Evolutionary conservation across 1,284 basidiomycete genomes (phyloP).

Genomic region (Quambalaria eucalypti): DNA sequence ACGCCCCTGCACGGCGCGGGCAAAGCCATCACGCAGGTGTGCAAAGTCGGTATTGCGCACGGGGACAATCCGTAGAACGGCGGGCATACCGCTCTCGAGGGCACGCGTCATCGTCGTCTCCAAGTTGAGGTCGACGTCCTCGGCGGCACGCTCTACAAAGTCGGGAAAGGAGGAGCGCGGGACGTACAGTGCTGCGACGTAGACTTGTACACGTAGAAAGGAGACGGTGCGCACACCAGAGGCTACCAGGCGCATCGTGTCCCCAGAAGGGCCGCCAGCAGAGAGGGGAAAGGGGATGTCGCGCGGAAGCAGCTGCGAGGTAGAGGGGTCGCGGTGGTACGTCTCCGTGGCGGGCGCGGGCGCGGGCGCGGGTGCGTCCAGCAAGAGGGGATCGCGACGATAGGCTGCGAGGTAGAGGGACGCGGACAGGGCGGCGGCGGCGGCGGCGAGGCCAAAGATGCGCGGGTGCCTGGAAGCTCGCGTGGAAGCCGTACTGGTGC

Average conservation of each 20-base stretch:
- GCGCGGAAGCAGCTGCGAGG: neutral
- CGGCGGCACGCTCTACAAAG: slow-evolving; percentile 5
- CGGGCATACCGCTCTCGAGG: slow-evolving; percentile 21
- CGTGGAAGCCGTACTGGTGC: no score
- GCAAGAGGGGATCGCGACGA: no score
- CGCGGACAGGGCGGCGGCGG: no score
- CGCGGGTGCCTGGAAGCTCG: no score
- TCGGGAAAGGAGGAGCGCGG: slow-evolving; percentile 52
- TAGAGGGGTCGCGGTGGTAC: neutral
- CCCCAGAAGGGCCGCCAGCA: neutral
- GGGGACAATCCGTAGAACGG: slow-evolving; percentile 54
- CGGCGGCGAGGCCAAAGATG: no score
- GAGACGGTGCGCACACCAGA: slow-evolving; percentile 73
- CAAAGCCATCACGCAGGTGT: slow-evolving; percentile 75
- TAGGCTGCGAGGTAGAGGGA: no score
- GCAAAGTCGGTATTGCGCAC: slow-evolving; percentile 69
- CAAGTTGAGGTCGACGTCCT: slow-evolving; percentile 2
- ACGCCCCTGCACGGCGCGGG: slow-evolving; percentile 61
- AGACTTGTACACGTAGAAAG: slow-evolving; percentile 71
- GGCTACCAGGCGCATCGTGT: slow-evolving; percentile 55
- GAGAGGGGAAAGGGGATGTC: neutral
- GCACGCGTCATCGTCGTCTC: neutral
- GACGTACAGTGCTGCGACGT: slow-evolving; percentile 76
- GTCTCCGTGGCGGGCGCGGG: no score
- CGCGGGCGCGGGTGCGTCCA: no score